Percentiles rank a stretch among this genome's conserved stretches.
Evolutionary conservation across 2,329 filamentous ascomycete genomes (phyloP).

Genomic region (Fusarium secorum): DNA sequence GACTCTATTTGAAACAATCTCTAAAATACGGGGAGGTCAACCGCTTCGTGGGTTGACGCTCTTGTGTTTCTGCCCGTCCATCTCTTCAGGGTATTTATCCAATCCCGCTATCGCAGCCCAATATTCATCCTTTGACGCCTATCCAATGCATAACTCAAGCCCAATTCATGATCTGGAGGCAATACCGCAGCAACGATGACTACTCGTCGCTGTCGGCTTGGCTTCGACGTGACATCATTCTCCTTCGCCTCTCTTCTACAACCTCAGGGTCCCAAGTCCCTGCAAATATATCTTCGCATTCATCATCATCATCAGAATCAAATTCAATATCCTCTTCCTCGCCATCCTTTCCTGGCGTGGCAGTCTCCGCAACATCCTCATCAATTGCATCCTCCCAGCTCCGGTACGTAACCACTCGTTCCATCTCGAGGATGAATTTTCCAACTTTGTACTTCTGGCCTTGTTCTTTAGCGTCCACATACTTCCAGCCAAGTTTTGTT

Average conservation of each 20-base stretch:
- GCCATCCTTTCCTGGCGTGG: slow-evolving; percentile 12
- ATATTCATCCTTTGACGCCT: slow-evolving; percentile 34
- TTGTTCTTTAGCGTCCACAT: slow-evolving; percentile 67
- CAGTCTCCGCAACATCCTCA: slow-evolving; percentile 7
- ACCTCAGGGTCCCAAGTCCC: slow-evolving; percentile 66
- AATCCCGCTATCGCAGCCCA: slow-evolving; percentile 3
- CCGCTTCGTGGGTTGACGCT: background rate
- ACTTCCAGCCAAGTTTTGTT: slow-evolving; percentile 71
- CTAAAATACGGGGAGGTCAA: slow-evolving; percentile 1
- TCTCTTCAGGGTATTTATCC: slow-evolving; percentile 32
- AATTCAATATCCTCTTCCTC: slow-evolving; percentile 55
- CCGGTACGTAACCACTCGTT: slow-evolving; percentile 60
- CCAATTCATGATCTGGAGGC: background rate
- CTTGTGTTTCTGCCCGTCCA: slow-evolving; percentile 7
- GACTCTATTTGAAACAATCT: slow-evolving; percentile 6
- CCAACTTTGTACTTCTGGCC: slow-evolving; percentile 72
- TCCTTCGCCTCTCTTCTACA: slow-evolving; percentile 56
- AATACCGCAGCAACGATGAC: slow-evolving; percentile 5
- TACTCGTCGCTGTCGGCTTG: slow-evolving; percentile 23
- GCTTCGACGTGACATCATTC: slow-evolving; percentile 46
- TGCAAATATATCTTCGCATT: slow-evolving; percentile 71
- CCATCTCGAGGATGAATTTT: slow-evolving; percentile 72
- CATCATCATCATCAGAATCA: slow-evolving; percentile 71
- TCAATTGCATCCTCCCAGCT: slow-evolving; percentile 56
- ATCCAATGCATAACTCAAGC: slow-evolving; percentile 12